These are phyloP conservation scores for Bassia scoparia DNA, from an alignment of 148 eudicot genomes.

Conservation along the genomic window DNA sequence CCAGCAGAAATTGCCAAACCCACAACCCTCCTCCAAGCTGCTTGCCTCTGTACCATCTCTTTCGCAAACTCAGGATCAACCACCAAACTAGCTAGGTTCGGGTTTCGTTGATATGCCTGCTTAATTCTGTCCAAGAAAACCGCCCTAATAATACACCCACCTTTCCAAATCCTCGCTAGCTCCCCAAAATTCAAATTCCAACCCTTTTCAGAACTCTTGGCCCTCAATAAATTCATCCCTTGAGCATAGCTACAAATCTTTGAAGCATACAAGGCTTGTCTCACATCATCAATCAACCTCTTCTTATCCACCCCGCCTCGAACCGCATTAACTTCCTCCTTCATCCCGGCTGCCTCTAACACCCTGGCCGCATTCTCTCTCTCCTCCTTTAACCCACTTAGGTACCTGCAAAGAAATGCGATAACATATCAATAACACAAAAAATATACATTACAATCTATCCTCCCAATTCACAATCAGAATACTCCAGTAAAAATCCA, in stretches of 20 bases:
- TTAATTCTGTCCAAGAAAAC: constrained; percentile 79
- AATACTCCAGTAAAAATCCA: not conserved
- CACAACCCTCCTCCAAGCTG: constrained; percentile 84
- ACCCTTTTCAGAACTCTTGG: constrained; percentile 62
- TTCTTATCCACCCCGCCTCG: constrained; percentile 56
- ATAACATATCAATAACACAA: not conserved
- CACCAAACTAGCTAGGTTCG: constrained; percentile 60
- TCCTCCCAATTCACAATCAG: not conserved
- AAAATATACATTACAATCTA: not conserved
- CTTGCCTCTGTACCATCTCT: constrained; percentile 88
- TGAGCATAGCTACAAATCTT: constrained; percentile 87
- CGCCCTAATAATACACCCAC: constrained; percentile 81
- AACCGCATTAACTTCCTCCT: constrained; percentile 46
- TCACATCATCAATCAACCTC: constrained; percentile 78
- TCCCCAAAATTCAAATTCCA: constrained; percentile 82
- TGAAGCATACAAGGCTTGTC: constrained; percentile 79
- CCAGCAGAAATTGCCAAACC: constrained; percentile 69
- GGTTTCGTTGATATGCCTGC: constrained; percentile 71
- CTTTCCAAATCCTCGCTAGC: constrained; percentile 85
- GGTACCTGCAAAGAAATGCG: constrained; percentile 31
- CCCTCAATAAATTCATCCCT: constrained; percentile 78
- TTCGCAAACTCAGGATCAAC: constrained; percentile 81
- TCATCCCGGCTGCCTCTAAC: constrained; percentile 55
- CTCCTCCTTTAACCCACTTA: constrained; percentile 83
- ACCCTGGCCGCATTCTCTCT: constrained; percentile 55